phyloP scores from a whole-genome alignment of 305 asterid genomes.

The Fraxinus platypoda region DNA sequence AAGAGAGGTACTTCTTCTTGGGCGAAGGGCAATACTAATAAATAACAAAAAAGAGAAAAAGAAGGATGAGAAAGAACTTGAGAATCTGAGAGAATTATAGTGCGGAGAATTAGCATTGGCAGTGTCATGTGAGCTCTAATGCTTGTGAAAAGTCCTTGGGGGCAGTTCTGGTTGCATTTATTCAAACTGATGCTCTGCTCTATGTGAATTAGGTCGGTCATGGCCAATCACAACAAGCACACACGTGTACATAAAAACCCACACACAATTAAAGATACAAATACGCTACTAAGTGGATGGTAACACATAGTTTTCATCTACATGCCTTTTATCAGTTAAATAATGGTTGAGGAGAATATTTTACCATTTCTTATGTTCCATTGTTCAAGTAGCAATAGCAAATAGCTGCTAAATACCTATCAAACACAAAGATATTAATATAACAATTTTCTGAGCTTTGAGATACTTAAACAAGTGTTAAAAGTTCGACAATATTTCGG shows the following conservation, averaged over 20 bases:
- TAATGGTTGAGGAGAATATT: not conserved
- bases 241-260: not conserved
- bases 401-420: not conserved
- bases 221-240: not conserved
- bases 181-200: not conserved
- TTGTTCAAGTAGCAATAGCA: not conserved
- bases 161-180: not conserved
- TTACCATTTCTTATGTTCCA: not conserved
- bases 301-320: not conserved
- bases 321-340: not conserved
- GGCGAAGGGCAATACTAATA: not conserved
- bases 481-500: not conserved
- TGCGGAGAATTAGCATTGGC: not conserved
- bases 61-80: not conserved
- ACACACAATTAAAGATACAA: not conserved
- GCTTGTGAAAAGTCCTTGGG: not conserved
- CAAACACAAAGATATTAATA: not conserved
- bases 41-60: not conserved
- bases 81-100: not conserved
- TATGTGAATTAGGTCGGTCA: not conserved
- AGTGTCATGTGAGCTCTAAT: not conserved
- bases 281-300: not conserved
- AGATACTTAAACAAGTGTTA: not conserved
- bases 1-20: not conserved
- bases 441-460: conserved; percentile 1